These are phyloP conservation scores for Vanilla planifolia DNA, from an alignment of 106 monocot genomes.

Conservation along the genomic window DNA sequence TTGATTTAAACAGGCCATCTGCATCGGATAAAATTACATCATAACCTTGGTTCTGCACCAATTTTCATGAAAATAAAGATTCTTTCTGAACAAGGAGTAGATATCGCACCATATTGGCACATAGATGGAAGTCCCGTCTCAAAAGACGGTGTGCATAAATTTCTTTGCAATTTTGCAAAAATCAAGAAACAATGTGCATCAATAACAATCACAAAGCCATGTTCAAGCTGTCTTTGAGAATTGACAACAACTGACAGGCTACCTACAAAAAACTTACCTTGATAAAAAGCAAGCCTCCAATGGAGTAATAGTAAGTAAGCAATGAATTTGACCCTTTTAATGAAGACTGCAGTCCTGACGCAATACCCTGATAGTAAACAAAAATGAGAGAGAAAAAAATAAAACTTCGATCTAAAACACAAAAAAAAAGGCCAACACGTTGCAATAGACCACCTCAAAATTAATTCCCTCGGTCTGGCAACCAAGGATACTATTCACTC, in stretches of 20 bases:
- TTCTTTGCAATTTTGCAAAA: no score
- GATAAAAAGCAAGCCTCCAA: slow-evolving; percentile 60
- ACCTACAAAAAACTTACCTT: slow-evolving; percentile 68
- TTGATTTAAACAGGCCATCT: slow-evolving; percentile 58
- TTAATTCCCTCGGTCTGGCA: slow-evolving; percentile 37
- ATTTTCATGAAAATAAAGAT: background rate
- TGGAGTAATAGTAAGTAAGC: slow-evolving; percentile 48
- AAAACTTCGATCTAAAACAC: background rate
- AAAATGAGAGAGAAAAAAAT: background rate
- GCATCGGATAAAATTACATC: slow-evolving; percentile 45
- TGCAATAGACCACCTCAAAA: slow-evolving; percentile 34
- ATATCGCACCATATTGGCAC: no score
- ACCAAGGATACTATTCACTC: slow-evolving; percentile 44
- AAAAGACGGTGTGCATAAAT: background rate
- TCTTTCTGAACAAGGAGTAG: background rate
- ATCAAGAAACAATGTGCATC: no score
- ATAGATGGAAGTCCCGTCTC: background rate
- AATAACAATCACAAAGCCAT: no score
- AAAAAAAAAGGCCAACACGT: background rate
- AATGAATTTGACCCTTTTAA: slow-evolving; percentile 57
- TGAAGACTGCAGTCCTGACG: slow-evolving; percentile 42
- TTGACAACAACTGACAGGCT: no score
- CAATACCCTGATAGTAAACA: slow-evolving; percentile 34
- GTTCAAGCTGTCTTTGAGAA: no score
- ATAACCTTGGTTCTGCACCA: slow-evolving; percentile 64